These are phyloP conservation scores for Trametes elegans DNA, from an alignment of 768 basidiomycete genomes.

Conservation along the genomic window DNA sequence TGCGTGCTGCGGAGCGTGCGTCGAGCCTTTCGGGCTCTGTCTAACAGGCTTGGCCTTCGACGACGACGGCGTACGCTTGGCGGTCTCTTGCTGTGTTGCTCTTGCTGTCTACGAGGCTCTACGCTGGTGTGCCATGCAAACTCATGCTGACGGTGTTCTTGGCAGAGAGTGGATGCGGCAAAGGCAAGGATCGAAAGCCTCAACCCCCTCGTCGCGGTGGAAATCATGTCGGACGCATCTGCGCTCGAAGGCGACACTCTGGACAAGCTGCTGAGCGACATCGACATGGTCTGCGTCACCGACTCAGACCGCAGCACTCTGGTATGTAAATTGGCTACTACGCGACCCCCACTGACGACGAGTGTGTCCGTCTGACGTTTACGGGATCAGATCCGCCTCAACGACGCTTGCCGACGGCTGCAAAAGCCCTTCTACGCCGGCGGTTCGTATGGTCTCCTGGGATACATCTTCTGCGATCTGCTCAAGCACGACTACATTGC, in stretches of 20 bases:
- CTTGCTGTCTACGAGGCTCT: not conserved
- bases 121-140: not conserved
- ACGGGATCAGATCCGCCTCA: constrained; percentile 70
- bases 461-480: constrained; percentile 95
- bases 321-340: constrained; percentile 45
- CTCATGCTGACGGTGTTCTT: no score
- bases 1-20: constrained; percentile 14
- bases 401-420: constrained; percentile 72
- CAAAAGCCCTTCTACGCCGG: constrained; percentile 88
- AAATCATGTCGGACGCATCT: constrained; percentile 55
- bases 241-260: constrained; percentile 52
- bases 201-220: constrained; percentile 87
- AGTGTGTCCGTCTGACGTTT: not conserved
- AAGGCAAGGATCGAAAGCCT: constrained; percentile 82
- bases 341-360: not conserved
- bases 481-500: constrained; percentile 82
- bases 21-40: not conserved
- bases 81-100: no score
- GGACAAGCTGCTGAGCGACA: constrained; percentile 54
- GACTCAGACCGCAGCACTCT: constrained; percentile 69
- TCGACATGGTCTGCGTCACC: constrained; percentile 87
- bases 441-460: constrained; percentile 84
- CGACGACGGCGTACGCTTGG: no score
- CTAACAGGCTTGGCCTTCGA: constrained; percentile 18
- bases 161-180: constrained; percentile 82